Evolutionary conservation across 2,329 filamentous ascomycete species (phyloP).

Genomic region (Xylariomycetidae sp.): DNA sequence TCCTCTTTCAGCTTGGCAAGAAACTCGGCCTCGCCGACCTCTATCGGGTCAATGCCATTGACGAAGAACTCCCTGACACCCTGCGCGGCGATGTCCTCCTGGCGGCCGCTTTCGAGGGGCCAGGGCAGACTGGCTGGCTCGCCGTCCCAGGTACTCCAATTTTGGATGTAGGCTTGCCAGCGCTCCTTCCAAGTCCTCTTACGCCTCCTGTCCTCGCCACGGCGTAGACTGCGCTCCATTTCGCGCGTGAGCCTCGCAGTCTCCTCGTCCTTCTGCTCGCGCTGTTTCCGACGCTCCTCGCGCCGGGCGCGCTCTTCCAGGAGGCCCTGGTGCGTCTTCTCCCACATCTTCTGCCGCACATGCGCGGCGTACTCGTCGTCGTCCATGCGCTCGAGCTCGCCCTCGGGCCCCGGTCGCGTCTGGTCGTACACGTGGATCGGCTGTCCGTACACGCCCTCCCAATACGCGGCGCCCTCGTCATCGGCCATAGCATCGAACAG

Average conservation of each 20-base stretch:
- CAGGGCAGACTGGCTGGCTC: slow-evolving; percentile 40
- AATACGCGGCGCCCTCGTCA: slow-evolving; percentile 91
- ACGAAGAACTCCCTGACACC: slow-evolving; percentile 53
- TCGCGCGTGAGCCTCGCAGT: slow-evolving; percentile 47
- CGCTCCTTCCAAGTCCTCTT: slow-evolving; percentile 48
- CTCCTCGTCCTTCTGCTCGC: slow-evolving; percentile 32
- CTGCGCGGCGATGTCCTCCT: slow-evolving; percentile 23
- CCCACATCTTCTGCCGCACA: slow-evolving; percentile 89
- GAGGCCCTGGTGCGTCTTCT: slow-evolving; percentile 81
- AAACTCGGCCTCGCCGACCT: slow-evolving; percentile 39
- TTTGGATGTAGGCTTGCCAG: slow-evolving; percentile 59
- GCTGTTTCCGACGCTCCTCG: slow-evolving; percentile 48
- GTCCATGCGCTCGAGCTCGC: slow-evolving; percentile 73
- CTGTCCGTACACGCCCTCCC: slow-evolving; percentile 94
- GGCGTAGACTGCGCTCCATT: slow-evolving; percentile 63
- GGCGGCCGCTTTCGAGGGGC: slow-evolving; percentile 62
- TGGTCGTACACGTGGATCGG: slow-evolving; percentile 76
- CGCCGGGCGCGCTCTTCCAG: slow-evolving; percentile 66
- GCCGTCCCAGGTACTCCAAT: slow-evolving; percentile 54
- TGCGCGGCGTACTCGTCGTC: slow-evolving; percentile 88
- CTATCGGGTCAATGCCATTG: slow-evolving; percentile 36
- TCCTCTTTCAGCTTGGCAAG: slow-evolving; percentile 65
- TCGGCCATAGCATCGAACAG: slow-evolving; percentile 96
- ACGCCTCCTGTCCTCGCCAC: slow-evolving; percentile 57
- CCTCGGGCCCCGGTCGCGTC: slow-evolving; percentile 37